Base-by-base conservation (phyloP, 495 filamentous ascomycete genomes). In the Aspergillus heteromorphus region DNA sequence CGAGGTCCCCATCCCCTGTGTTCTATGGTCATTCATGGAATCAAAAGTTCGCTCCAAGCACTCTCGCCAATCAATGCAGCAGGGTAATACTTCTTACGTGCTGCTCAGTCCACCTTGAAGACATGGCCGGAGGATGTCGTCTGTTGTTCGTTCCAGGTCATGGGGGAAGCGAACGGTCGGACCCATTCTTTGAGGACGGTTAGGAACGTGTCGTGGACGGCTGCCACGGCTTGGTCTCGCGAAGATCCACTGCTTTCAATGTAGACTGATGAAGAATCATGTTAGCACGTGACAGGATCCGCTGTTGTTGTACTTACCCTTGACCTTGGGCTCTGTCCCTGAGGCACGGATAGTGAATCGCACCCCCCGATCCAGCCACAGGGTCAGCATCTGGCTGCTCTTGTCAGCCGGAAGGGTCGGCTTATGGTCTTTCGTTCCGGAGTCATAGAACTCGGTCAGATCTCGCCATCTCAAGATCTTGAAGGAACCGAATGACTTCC, bases 241-340 rank as follows among this genome's bases (percentile, higher is more conserved):
- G 72, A 72, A 25, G 66, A 49, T 45, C 76, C 71, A 49, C 73
- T 75, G 62, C 79, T 79, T 59, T 84, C 81, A 45, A 84, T 75
- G 52, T 83, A 84, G 54, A 81, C 79, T 83, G 49, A 61, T 6
- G 16, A 6, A 18, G 16, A 6, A 18, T 9, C 11, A 9, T 13
- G 18, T 55, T 48, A 59, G 57, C 30, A 25, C 14, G 20, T 23
- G 1, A 34, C 0, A 7, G 11, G 14, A 14, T 9, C 34, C 13
- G 1, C 6, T 36, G 6, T 27, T n/a, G 17, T 13, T 18, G 31
- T 27, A 61, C 74, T 61, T 69, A 82, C 81, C 68, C 62, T 85
- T 85, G 36, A 84, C 82, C 63, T 85, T 85, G 1, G 86, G 86
- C 65, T 89, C 86, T 2, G 86, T 89, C 5, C 86, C 86, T 1